A percentile compares a stretch with the other conserved stretches of the same genome.
These are phyloP conservation scores for Pelargonium australe DNA, from an alignment of 441 rosid species.

Conservation along the genomic window DNA sequence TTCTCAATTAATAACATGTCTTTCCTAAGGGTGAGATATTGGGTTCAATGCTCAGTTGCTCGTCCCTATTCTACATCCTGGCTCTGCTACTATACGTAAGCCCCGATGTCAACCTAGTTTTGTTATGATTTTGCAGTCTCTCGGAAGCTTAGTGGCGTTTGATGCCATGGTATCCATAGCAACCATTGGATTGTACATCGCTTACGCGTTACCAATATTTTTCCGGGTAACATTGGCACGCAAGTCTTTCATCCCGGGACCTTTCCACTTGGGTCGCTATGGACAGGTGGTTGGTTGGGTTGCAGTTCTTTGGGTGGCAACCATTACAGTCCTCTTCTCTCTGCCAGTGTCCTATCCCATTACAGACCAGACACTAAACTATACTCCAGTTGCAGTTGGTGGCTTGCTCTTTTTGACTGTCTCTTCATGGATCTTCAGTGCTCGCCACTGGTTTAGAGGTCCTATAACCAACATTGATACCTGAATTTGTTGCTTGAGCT, in stretches of 20 bases:
- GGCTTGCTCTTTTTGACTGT: conserved; percentile 55
- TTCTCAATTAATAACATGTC: too few relatives aligned
- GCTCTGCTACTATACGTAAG: too few relatives aligned
- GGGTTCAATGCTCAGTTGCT: too few relatives aligned
- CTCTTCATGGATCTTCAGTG: conserved; percentile 64
- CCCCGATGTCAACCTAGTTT: too few relatives aligned
- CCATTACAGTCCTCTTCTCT: conserved; percentile 83
- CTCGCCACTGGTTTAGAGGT: conserved; percentile 83
- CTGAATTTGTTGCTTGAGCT: conserved; percentile 10
- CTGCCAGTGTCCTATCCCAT: conserved; percentile 85
- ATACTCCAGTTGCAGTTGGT: conserved; percentile 88
- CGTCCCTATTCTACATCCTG: too few relatives aligned
- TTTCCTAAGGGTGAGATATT: too few relatives aligned
- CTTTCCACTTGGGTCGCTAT: conserved; percentile 70
- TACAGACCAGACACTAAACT: conserved; percentile 73
- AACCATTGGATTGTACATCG: conserved; percentile 88
- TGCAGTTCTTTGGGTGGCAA: conserved; percentile 81
- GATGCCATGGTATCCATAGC: conserved; percentile 98
- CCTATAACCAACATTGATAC: conserved; percentile 56
- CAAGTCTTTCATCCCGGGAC: conserved; percentile 64
- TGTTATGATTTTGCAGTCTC: conserved; percentile 50
- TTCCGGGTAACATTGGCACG: conserved; percentile 77
- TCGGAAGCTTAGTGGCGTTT: conserved; percentile 83
- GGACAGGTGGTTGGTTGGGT: conserved; percentile 70
- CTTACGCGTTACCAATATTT: conserved; percentile 82